Evolutionary conservation across 2,329 filamentous ascomycete genomes (phyloP).

Genomic region (Boeremia exigua): DNA sequence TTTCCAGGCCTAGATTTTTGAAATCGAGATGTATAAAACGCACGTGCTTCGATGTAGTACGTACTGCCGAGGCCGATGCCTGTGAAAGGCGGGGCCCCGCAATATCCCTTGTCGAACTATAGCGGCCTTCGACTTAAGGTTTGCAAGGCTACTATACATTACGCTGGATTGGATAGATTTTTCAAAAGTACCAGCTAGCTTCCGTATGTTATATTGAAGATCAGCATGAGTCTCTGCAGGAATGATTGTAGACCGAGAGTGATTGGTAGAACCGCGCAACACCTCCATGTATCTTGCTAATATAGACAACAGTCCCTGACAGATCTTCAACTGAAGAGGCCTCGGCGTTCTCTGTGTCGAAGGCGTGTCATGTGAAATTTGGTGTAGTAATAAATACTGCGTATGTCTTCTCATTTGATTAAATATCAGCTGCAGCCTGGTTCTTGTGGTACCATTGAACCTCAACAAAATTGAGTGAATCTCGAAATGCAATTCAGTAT

Average conservation of each 20-base stretch:
- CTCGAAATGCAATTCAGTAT: neutral
- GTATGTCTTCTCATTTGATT: neutral
- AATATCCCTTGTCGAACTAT: neutral
- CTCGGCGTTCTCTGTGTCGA: neutral
- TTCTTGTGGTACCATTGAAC: neutral
- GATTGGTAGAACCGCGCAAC: neutral
- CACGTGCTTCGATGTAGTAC: neutral
- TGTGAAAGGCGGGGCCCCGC: constrained; percentile 21
- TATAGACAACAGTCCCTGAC: neutral
- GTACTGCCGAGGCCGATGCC: constrained; percentile 13
- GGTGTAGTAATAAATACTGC: neutral
- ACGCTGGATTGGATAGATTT: neutral
- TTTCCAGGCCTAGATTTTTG: neutral
- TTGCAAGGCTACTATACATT: neutral
- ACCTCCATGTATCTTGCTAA: neutral
- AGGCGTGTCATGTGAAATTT: neutral
- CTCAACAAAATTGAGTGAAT: too few relatives aligned
- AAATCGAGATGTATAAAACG: neutral
- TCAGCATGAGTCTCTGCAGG: neutral
- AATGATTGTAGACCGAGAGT: neutral
- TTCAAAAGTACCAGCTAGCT: neutral
- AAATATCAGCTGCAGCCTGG: neutral
- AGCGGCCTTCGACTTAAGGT: neutral
- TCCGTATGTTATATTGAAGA: neutral
- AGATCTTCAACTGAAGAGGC: neutral